Evolutionary conservation across 305 asterid genomes (phyloP).

Genomic region (Fraxinus baroniana): DNA sequence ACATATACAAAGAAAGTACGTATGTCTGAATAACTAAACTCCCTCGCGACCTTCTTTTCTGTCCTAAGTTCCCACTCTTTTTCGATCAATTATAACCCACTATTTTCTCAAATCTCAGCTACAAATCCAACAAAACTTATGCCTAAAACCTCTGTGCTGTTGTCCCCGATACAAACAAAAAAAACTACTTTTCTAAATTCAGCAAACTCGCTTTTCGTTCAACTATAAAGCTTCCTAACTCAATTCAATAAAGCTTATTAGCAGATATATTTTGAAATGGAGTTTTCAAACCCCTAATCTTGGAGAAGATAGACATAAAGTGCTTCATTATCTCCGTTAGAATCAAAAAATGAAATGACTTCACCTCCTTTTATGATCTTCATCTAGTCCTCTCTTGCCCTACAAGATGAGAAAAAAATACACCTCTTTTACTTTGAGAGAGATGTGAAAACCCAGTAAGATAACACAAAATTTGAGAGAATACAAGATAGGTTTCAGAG

Average conservation of each 20-base stretch:
- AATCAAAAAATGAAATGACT: constrained; percentile 35
- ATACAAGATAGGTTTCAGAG: background rate
- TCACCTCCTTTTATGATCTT: constrained; percentile 67
- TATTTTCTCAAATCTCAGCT: background rate
- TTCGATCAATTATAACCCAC: background rate
- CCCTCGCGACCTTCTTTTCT: background rate
- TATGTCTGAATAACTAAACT: background rate
- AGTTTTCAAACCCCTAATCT: constrained; percentile 19
- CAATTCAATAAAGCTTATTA: background rate
- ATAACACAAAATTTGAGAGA: constrained; percentile 16
- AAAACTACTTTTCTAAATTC: background rate
- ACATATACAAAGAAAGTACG: background rate
- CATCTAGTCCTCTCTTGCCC: constrained; percentile 82
- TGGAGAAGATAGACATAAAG: constrained; percentile 13
- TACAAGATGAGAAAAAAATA: constrained; percentile 58
- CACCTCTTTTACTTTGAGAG: constrained; percentile 48
- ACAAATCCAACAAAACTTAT: background rate
- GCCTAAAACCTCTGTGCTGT: background rate
- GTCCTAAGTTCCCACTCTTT: background rate
- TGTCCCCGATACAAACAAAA: background rate
- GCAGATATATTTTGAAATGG: background rate
- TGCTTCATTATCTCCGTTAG: constrained; percentile 27
- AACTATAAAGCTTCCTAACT: background rate
- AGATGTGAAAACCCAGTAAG: constrained; percentile 28
- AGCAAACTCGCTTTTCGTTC: background rate